Conservation (phyloP, 2,329 filamentous ascomycete genomes). For the Neonectria punicea region DNA sequence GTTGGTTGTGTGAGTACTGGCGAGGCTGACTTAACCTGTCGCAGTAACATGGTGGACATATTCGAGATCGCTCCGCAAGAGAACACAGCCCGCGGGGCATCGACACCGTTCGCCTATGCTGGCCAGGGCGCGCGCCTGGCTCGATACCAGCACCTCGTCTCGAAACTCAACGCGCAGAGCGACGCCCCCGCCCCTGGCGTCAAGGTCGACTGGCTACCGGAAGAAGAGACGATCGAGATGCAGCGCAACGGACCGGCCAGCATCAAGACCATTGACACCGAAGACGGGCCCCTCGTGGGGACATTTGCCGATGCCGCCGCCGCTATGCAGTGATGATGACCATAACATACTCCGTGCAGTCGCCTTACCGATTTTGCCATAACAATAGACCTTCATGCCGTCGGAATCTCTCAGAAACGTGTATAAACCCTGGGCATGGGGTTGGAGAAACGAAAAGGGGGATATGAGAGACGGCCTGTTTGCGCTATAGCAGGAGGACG, state of each 20-base stretch:
- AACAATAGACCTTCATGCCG: not conserved
- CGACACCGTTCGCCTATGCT: slow-evolving; percentile 58
- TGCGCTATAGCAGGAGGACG: not conserved
- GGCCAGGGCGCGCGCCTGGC: slow-evolving; percentile 66
- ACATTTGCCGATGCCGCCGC: slow-evolving; percentile 70
- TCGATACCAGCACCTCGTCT: slow-evolving; percentile 70
- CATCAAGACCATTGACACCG: slow-evolving; percentile 48
- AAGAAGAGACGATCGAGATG: slow-evolving; percentile 61
- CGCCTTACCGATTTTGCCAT: not conserved
- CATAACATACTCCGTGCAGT: slow-evolving; percentile 11
- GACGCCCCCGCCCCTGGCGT: slow-evolving; percentile 53
- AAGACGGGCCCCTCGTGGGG: slow-evolving; percentile 61
- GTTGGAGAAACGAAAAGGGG: slow-evolving; percentile 4
- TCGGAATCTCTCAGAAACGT: not conserved
- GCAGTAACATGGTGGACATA: slow-evolving; percentile 74
- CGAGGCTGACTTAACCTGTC: slow-evolving; percentile 21
- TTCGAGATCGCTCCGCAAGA: slow-evolving; percentile 71
- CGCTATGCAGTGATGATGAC: slow-evolving; percentile 54
- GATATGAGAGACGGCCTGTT: slow-evolving; percentile 6
- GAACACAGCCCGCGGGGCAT: slow-evolving; percentile 48
- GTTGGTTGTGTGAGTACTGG: not conserved
- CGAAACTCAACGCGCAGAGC: slow-evolving; percentile 64
- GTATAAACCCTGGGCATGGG: not conserved
- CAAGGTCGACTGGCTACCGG: slow-evolving; percentile 66
- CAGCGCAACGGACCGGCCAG: slow-evolving; percentile 51